These are phyloP conservation scores for Teratosphaeriaceae sp. DNA, from an alignment of 2,329 filamentous ascomycete species.

Conservation along the genomic window DNA sequence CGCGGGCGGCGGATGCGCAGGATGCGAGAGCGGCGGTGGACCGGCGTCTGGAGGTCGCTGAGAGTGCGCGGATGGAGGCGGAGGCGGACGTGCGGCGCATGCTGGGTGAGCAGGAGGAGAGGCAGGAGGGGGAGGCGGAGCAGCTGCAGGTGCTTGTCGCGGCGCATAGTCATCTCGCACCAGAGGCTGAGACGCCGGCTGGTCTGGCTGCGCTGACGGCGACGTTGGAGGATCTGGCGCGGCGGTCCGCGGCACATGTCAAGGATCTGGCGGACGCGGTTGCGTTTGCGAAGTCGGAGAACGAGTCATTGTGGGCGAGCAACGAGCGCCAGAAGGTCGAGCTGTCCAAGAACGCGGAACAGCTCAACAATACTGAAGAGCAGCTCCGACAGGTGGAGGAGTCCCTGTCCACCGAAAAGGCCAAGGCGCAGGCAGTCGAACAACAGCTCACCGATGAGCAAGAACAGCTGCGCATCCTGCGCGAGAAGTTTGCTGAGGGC, in stretches of 20 bases:
- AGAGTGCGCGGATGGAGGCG: constrained; percentile 22
- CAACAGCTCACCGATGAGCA: constrained; percentile 59
- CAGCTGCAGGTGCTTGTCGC: constrained; percentile 25
- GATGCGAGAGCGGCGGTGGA: constrained; percentile 58
- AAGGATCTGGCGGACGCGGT: constrained; percentile 41
- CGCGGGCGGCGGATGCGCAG: constrained; percentile 55
- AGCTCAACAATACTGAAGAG: constrained; percentile 32
- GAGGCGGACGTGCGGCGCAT: constrained; percentile 41
- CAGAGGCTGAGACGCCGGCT: constrained; percentile 28
- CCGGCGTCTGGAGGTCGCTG: constrained; percentile 35
- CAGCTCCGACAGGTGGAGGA: constrained; percentile 33
- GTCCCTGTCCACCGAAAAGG: constrained; percentile 42
- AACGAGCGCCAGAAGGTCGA: constrained; percentile 35
- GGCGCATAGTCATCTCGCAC: constrained; percentile 34
- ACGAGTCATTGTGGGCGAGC: constrained; percentile 34
- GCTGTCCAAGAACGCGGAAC: constrained; percentile 20
- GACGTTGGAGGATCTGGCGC: constrained; percentile 40
- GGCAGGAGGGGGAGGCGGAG: constrained; percentile 40
- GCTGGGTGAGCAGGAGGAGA: constrained; percentile 50
- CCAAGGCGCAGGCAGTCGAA: constrained; percentile 40
- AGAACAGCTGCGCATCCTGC: constrained; percentile 60
- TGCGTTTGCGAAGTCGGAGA: constrained; percentile 41
- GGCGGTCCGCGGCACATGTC: constrained; percentile 36
- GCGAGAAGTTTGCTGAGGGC: constrained; percentile 68
- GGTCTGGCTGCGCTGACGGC: constrained; percentile 33